Base-by-base conservation (phyloP, 192 early-diverging fungal genomes). In the Linnemannia schmuckeri region DNA sequence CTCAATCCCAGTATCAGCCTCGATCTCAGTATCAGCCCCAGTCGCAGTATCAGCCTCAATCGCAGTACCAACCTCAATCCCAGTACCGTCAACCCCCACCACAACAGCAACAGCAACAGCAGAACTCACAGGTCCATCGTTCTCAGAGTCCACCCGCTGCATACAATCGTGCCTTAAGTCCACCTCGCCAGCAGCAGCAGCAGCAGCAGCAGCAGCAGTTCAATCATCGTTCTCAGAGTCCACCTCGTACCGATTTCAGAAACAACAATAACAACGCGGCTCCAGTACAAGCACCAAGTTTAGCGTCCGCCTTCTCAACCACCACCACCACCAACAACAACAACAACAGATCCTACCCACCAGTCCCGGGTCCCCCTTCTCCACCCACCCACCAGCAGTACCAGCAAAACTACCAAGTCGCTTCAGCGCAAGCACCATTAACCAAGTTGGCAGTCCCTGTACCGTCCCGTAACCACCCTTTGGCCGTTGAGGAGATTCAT, bases 1-100 rank as follows among this genome's bases (percentile, higher is more conserved):
- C 40, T 42, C 70, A 72, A 42, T 70, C 69, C 20, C 61, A 63
- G 70, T 72, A 42, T 6, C 70, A 72, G 70, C 70, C 70, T 42
- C 70, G 20, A 72, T n/a, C 40, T 18, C 41, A 38, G 70, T 44
- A 72, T n/a, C 73, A 49, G 42, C 73, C 41, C 7, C 73, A 27
- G 6, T n/a, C 18, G 12, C 76, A 69, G 10, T 41, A 42, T 38
- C 76, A 72, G 70, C 70, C 70, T 27, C 70, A 6, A 42, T 42
- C 70, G 22, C 41, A 38, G 40, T 72, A 72, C 33, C 73, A 49
- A 27, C 73, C 41, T 5, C 73, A 44, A 15, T n/a, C 18, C 13
- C 76, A 69, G 22, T 41, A 42, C 47, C 76, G 66, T 17, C 76
- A 61, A 33, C 33, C 42, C 3, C 40, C 38, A 35, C 66, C 57